Percentiles rank a stretch among this genome's conserved stretches.
Evolutionary conservation across 805 yeast genomes (phyloP).

Genomic region (Metschnikowia dekortorum): DNA sequence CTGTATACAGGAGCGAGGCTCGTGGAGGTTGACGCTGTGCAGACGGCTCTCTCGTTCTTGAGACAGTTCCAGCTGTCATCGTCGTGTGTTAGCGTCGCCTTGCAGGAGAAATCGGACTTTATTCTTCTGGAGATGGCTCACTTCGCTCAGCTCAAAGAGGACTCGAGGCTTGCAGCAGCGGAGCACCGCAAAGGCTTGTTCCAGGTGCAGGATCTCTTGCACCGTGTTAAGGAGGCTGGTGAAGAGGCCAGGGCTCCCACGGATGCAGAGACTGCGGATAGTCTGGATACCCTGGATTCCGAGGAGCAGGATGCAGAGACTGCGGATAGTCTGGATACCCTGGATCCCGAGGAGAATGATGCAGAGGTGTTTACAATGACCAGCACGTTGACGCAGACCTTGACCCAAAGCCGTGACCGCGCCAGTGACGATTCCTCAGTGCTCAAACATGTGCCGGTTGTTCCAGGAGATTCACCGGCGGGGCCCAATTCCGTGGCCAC

Average conservation of each 20-base stretch:
- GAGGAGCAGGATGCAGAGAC: background rate
- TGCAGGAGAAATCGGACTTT: constrained; percentile 15
- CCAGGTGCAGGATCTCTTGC: constrained; percentile 7
- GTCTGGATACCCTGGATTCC: background rate
- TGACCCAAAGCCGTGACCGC: background rate
- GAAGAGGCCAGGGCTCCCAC: background rate
- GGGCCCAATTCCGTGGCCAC: background rate
- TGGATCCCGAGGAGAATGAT: background rate
- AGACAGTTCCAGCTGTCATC: constrained; percentile 8
- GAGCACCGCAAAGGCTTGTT: constrained; percentile 4
- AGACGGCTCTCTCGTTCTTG: background rate
- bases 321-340: background rate
- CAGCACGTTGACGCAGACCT: constrained; percentile 9
- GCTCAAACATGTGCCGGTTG: too few species aligned
- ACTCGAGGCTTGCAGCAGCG: background rate
- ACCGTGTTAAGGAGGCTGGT: constrained; percentile 4
- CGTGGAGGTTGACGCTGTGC: background rate
- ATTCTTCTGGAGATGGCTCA: constrained; percentile 9
- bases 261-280: background rate
- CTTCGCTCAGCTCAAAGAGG: constrained; percentile 5
- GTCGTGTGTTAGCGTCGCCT: constrained; percentile 2
- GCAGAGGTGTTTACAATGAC: background rate
- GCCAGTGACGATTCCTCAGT: background rate
- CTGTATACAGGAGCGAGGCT: background rate
- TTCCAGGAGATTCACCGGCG: background rate